Evolutionary conservation across 2,329 filamentous ascomycete species (phyloP).

Genomic region (Colletotrichum paranaense): DNA sequence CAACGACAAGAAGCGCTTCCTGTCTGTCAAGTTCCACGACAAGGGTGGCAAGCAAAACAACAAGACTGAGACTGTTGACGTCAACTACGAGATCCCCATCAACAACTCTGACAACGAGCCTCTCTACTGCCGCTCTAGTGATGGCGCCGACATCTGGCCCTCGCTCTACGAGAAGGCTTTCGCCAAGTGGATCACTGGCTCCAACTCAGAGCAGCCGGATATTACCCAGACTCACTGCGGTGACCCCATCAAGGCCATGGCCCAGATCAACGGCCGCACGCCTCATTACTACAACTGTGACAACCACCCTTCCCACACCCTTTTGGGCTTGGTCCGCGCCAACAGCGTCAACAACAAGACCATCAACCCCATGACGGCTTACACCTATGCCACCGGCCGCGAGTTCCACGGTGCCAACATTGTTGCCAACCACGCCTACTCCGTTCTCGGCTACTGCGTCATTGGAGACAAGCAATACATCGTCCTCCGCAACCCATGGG

Average conservation of each 20-base stretch:
- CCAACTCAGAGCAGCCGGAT: slow-evolving; percentile 49
- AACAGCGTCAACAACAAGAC: slow-evolving; percentile 55
- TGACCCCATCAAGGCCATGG: slow-evolving; percentile 58
- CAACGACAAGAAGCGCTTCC: slow-evolving; percentile 42
- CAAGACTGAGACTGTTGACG: slow-evolving; percentile 50
- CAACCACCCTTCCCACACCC: slow-evolving; percentile 45
- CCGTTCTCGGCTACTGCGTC: slow-evolving; percentile 51
- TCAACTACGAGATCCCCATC: slow-evolving; percentile 55
- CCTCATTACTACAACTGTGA: slow-evolving; percentile 50
- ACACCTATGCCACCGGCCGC: slow-evolving; percentile 51
- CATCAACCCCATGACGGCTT: slow-evolving; percentile 55
- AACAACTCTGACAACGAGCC: slow-evolving; percentile 56
- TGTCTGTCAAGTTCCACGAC: slow-evolving; percentile 53
- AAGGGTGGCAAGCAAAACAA: slow-evolving; percentile 56
- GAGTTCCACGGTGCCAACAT: slow-evolving; percentile 54
- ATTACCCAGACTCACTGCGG: slow-evolving; percentile 53
- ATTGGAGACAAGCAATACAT: slow-evolving; percentile 52
- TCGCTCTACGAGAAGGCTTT: slow-evolving; percentile 60
- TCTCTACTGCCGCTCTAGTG: slow-evolving; percentile 54
- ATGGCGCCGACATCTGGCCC: slow-evolving; percentile 56
- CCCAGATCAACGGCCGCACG: slow-evolving; percentile 53
- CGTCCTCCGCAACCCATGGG: slow-evolving; percentile 57
- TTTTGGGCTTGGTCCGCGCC: slow-evolving; percentile 51
- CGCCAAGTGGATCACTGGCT: slow-evolving; percentile 53
- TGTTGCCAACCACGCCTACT: slow-evolving; percentile 58